phyloP scores from a whole-genome alignment of 2,329 filamentous ascomycete species.

The Claviceps humidiphila region DNA sequence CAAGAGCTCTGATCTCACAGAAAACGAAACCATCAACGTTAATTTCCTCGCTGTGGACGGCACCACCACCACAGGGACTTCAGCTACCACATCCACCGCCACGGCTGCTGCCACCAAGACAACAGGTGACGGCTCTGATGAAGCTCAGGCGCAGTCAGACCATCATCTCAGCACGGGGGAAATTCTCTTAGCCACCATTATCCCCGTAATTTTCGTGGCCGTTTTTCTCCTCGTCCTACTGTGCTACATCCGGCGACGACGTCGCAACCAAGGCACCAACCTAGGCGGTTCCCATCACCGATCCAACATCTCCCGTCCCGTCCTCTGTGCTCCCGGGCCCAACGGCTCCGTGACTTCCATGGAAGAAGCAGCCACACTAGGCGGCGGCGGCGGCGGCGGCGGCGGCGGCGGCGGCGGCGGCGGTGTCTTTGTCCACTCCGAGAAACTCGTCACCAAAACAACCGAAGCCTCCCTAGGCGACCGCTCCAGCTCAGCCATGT shows the following conservation, averaged over 20 bases:
- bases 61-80: constrained; percentile 12
- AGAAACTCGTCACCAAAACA: constrained; percentile 9
- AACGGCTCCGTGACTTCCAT: constrained; percentile 15
- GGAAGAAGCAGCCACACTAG: constrained; percentile 12
- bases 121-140: constrained; percentile 7
- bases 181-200: constrained; percentile 30
- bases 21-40: constrained; percentile 25
- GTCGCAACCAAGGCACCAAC: constrained; percentile 16
- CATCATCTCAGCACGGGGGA: constrained; percentile 18
- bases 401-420: constrained; percentile 2
- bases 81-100: constrained; percentile 11
- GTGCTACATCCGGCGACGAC: constrained; percentile 21
- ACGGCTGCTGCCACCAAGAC: constrained; percentile 13
- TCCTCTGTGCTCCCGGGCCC: constrained; percentile 15
- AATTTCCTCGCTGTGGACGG: constrained; percentile 18
- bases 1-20: constrained; percentile 19
- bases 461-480: constrained; percentile 13
- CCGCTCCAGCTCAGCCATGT: constrained; percentile 11
- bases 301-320: constrained; percentile 20
- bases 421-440: constrained; percentile 4
- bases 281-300: constrained; percentile 18
- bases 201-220: constrained; percentile 26
- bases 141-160: constrained; percentile 7
- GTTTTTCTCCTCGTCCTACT: constrained; percentile 20
- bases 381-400: background rate